Conservation (phyloP, 129 eudicot species). For the Pulicaria dysenterica region DNA sequence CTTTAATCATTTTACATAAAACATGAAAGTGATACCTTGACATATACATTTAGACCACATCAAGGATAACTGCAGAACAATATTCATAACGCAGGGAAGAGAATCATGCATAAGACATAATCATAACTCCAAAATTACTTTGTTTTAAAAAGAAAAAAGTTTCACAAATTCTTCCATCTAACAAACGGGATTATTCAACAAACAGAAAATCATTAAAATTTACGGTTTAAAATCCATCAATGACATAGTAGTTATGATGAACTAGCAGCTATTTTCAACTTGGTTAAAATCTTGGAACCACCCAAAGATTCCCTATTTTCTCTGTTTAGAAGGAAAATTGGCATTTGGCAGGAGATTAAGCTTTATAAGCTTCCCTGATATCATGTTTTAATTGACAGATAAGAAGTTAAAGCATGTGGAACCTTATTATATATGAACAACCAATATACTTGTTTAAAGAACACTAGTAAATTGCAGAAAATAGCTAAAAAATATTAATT, state of each 20-base stretch:
- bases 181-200: too few relatives aligned
- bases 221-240: neutral
- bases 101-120: too few relatives aligned
- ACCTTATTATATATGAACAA: neutral
- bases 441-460: neutral
- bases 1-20: too few relatives aligned
- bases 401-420: neutral
- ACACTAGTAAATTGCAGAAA: neutral
- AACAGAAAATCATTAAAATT: conserved; percentile 10
- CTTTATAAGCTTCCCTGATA: conserved; percentile 1
- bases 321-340: neutral
- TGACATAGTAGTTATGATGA: neutral
- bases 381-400: neutral
- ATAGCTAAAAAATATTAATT: neutral
- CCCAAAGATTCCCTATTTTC: conserved; percentile 1
- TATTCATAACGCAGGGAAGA: too few relatives aligned
- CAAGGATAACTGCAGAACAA: too few relatives aligned
- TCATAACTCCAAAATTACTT: too few relatives aligned
- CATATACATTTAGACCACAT: too few relatives aligned
- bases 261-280: neutral
- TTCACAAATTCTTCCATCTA: too few relatives aligned
- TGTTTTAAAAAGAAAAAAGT: too few relatives aligned
- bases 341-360: conserved; percentile 2
- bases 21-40: too few relatives aligned
- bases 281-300: neutral